Base-by-base conservation (phyloP, 1,139 yeast genomes). In the Hanseniaspora gamundiae region DNA sequence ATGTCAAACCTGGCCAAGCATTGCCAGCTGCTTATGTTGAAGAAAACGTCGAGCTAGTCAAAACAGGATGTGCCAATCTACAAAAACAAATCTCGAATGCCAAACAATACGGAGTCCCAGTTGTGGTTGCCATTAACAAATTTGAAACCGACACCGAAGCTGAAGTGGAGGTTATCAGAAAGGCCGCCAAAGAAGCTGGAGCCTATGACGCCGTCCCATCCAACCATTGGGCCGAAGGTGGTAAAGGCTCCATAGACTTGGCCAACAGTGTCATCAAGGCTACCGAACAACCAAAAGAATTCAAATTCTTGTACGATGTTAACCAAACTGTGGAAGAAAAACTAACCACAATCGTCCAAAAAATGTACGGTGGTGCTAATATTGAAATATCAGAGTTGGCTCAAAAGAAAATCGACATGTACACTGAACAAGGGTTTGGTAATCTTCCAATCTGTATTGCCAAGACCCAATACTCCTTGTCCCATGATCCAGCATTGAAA, bases 141-240 rank as follows among this genome's bases (percentile, higher is more conserved):
- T 80, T 82, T 60, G 78, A 76, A 56, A 73, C 83, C 36, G 93
- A 82, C 58, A 68, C 85, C 16, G 69, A 64, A n/a, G 78, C 76
- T 30, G 93, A 82, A 64, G 68, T 79, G 47, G 76, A 71, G 42
- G 68, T 77, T 42, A 79, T 82, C 44, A 77, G 71, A 60, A 62
- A 73, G 50, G 76, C 79, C 51, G 81, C 91, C 2, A 56, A 73
- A 45, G 70, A 71, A 53, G 86, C 88, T 8, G 91, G 91, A 54
- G 93, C 93, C 2, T 70, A 69, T 48, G 81, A 70, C 56, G 91
- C 91, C 16, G 85, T 80, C 47, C 73, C 78, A 28, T 74, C 87
- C 9, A 79, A 79, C 63, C 91, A 82, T 59, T 82, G 88, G 86
- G 85, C 81, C 47, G 66, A 78, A 61, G 93, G 93, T 66, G 93